A percentile compares a stretch with the other conserved stretches of the same genome.
These are phyloP conservation scores for Colletotrichum sp. DNA, from an alignment of 2,329 filamentous ascomycete genomes.

Conservation along the genomic window DNA sequence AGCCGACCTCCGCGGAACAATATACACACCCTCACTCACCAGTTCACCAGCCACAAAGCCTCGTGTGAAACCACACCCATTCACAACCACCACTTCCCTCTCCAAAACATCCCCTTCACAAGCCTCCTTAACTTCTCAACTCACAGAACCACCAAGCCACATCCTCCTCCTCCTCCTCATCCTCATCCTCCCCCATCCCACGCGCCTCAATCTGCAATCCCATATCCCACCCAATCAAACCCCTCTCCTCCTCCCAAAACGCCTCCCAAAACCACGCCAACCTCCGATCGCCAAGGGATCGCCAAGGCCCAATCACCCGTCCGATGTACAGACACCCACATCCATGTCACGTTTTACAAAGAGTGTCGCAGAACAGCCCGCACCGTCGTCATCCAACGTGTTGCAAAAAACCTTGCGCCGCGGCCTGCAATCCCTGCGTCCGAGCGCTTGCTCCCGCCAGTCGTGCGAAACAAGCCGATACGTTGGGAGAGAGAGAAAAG, in stretches of 20 bases:
- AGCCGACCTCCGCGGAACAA: background rate
- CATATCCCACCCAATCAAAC: background rate
- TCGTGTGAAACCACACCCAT: background rate
- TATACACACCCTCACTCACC: background rate
- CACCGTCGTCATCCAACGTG: background rate
- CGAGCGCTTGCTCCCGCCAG: background rate
- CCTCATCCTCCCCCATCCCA: background rate
- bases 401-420: background rate
- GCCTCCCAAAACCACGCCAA: background rate
- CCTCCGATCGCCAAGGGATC: conserved; percentile 1
- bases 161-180: background rate
- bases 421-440: background rate
- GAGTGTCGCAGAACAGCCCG: background rate
- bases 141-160: background rate
- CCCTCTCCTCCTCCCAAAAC: background rate
- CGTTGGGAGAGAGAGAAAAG: background rate
- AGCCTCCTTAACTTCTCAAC: background rate
- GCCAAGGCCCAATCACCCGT: background rate
- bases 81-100: background rate
- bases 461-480: background rate
- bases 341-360: conserved; percentile 5
- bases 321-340: background rate
- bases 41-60: background rate
- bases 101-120: background rate
- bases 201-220: background rate